Conservation (phyloP, 1,284 basidiomycete genomes). For the Cryptococcus sp. region DNA sequence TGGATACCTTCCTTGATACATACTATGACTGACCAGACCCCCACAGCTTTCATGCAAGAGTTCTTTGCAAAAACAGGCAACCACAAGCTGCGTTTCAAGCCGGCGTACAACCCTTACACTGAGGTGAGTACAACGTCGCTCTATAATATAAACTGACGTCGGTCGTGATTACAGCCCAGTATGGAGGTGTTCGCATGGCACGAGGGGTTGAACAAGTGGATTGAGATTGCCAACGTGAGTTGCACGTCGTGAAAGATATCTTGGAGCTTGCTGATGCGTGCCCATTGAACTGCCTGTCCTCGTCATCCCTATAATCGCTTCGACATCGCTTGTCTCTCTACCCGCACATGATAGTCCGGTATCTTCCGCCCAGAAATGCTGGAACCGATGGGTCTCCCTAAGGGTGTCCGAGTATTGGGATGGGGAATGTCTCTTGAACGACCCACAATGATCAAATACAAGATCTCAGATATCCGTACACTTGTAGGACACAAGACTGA, state of each 20-base stretch:
- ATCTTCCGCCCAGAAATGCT: constrained; percentile 99
- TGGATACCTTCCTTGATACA: too few species aligned
- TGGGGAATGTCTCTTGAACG: constrained; percentile 96
- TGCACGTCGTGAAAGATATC: too few species aligned
- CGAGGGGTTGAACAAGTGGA: constrained; percentile 91
- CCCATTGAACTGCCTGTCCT: background rate
- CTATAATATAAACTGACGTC: too few species aligned
- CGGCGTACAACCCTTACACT: constrained; percentile 75
- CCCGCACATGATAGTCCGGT: constrained; percentile 67
- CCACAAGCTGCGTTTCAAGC: constrained; percentile 91
- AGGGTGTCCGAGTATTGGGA: constrained; percentile 93
- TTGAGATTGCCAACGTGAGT: constrained; percentile 68
- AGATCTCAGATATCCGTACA: constrained; percentile 93
- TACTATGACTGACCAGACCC: background rate
- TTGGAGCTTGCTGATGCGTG: constrained; percentile 8
- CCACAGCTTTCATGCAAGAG: constrained; percentile 88
- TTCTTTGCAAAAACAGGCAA: constrained; percentile 99
- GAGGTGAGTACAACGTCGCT: constrained; percentile 61
- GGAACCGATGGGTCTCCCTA: constrained; percentile 97
- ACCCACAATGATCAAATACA: constrained; percentile 98
- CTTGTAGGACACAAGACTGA: constrained; percentile 97
- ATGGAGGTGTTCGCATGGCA: constrained; percentile 99
- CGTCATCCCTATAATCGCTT: too few species aligned
- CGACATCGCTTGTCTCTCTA: too few species aligned
- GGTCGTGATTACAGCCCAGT: constrained; percentile 67